Conservation (phyloP, 2,329 filamentous ascomycete species). For the Aplosporella prunicola region DNA sequence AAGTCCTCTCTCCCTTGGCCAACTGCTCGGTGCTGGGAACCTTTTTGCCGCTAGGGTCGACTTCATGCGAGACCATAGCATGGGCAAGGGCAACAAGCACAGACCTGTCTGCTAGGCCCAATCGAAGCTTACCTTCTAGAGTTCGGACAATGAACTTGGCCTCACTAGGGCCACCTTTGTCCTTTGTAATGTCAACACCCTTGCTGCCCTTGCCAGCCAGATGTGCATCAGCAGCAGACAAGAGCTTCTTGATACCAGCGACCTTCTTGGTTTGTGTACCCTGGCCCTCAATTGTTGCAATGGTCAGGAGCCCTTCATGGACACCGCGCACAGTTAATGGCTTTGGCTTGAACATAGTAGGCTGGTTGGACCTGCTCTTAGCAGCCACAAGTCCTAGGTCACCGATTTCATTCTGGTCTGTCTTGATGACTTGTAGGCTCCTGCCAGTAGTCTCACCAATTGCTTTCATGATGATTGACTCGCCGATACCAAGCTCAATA, state of each 20-base stretch:
- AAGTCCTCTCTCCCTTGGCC: constrained; percentile 69
- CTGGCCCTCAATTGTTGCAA: constrained; percentile 78
- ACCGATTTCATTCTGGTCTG: constrained; percentile 91
- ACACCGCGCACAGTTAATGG: constrained; percentile 78
- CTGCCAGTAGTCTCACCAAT: constrained; percentile 91
- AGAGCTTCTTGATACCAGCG: constrained; percentile 86
- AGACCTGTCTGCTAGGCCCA: constrained; percentile 86
- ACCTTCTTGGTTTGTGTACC: constrained; percentile 88
- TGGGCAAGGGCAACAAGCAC: constrained; percentile 85
- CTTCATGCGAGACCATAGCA: constrained; percentile 76
- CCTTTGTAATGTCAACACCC: constrained; percentile 70
- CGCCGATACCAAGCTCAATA: constrained; percentile 95
- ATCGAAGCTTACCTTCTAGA: constrained; percentile 82
- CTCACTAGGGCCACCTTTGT: constrained; percentile 90
- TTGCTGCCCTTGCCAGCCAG: constrained; percentile 56
- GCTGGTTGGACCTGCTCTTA: constrained; percentile 89
- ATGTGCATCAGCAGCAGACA: constrained; percentile 79
- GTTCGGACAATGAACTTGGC: constrained; percentile 91
- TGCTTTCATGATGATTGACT: constrained; percentile 97
- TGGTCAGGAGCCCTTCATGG: constrained; percentile 76
- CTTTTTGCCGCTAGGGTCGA: constrained; percentile 56
- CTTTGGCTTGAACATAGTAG: constrained; percentile 98
- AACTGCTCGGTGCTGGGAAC: constrained; percentile 65
- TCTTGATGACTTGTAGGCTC: constrained; percentile 80
- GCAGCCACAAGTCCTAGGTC: constrained; percentile 90